Conservation (phyloP, 371 early-diverging fungal genomes). For the Saksenaea oblongispora region DNA sequence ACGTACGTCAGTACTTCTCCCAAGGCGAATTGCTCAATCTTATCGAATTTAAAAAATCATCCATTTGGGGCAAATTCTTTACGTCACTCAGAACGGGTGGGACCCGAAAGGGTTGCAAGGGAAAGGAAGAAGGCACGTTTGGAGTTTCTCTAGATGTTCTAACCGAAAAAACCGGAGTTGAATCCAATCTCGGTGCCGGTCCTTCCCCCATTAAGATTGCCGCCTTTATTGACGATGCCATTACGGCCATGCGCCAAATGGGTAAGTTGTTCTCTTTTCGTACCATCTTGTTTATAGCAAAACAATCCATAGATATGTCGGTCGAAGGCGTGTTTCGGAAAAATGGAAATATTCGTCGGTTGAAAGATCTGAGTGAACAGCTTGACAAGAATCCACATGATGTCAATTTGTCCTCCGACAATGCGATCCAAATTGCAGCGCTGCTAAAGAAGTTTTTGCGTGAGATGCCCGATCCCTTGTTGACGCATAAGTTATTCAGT, state of each 20-base stretch:
- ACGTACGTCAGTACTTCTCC: constrained; percentile 66
- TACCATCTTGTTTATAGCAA: background rate
- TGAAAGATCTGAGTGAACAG: constrained; percentile 80
- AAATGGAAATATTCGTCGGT: constrained; percentile 91
- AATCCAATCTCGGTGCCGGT: constrained; percentile 78
- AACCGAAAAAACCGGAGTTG: constrained; percentile 73
- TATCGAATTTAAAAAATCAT: constrained; percentile 71
- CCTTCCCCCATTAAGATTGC: constrained; percentile 80
- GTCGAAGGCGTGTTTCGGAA: constrained; percentile 96
- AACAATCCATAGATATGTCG: constrained; percentile 71
- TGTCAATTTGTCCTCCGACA: constrained; percentile 74
- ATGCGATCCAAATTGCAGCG: constrained; percentile 92
- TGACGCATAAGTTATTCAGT: constrained; percentile 85
- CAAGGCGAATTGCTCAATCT: constrained; percentile 69
- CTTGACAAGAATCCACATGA: constrained; percentile 77
- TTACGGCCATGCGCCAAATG: constrained; percentile 77
- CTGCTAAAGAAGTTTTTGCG: constrained; percentile 93
- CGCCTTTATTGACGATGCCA: constrained; percentile 82
- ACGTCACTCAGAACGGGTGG: constrained; percentile 58
- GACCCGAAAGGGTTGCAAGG: constrained; percentile 48
- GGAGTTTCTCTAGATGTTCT: constrained; percentile 46
- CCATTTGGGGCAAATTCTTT: constrained; percentile 76
- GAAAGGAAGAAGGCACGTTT: constrained; percentile 63
- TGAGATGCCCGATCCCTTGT: constrained; percentile 94
- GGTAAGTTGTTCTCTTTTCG: constrained; percentile 26